phyloP scores from a whole-genome alignment of 805 yeast genomes.

The Saccharomycopsis lassenensis region DNA sequence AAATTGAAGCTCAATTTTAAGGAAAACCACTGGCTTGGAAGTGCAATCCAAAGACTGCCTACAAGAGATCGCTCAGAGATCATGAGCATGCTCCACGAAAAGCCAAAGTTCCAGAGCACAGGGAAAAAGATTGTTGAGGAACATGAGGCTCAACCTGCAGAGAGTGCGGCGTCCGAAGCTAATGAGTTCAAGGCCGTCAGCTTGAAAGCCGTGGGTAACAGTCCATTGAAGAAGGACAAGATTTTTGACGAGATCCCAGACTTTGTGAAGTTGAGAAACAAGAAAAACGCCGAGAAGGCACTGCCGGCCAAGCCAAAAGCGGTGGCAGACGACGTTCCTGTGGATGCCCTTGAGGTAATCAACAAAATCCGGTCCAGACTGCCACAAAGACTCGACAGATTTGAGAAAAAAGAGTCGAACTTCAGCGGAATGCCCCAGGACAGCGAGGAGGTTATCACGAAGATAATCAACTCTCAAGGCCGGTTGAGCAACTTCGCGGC shows the following conservation, averaged over 20 bases:
- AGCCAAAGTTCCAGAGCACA: constrained; percentile 12
- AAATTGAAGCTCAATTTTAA: constrained; percentile 13
- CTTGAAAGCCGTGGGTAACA: no score
- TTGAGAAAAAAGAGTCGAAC: constrained; percentile 1
- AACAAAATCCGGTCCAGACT: constrained; percentile 15
- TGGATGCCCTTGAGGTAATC: constrained; percentile 14
- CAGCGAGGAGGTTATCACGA: constrained; percentile 15
- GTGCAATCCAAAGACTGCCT: constrained; percentile 17
- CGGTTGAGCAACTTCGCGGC: constrained; percentile 10
- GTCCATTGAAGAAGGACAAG: constrained; percentile 16
- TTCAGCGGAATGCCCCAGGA: constrained; percentile 15
- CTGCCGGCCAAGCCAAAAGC: background rate
- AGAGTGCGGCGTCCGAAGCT: background rate
- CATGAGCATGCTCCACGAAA: constrained; percentile 11
- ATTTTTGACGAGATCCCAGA: constrained; percentile 17
- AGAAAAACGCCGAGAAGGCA: constrained; percentile 1
- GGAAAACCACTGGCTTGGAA: constrained; percentile 17
- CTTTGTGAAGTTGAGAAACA: constrained; percentile 15
- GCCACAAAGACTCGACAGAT: constrained; percentile 11
- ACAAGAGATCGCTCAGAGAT: constrained; percentile 10
- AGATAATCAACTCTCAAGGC: constrained; percentile 16
- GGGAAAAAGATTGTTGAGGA: constrained; percentile 2
- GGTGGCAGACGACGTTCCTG: constrained; percentile 15
- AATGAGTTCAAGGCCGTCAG: no score
- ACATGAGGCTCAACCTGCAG: constrained; percentile 1